Percentiles rank a stretch among this genome's conserved stretches.
phyloP scores from a whole-genome alignment of 2,329 filamentous ascomycete species.

The Didymellaceae sp. region DNA sequence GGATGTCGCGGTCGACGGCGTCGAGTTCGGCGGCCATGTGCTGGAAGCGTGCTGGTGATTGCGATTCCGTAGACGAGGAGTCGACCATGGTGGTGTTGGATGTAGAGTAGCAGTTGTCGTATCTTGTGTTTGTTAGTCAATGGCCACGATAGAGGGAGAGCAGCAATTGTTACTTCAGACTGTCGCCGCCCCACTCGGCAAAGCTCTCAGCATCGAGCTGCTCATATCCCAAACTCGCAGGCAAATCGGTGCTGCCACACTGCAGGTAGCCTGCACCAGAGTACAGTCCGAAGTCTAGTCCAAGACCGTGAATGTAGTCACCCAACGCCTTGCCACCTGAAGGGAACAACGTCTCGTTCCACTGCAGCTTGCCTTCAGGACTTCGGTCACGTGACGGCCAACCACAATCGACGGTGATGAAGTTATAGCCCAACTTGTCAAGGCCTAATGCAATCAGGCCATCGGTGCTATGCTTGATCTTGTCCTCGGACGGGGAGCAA shows the following conservation, averaged over 20 bases:
- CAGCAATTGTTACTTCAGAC: slow-evolving; percentile 55
- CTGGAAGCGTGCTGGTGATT: slow-evolving; percentile 40
- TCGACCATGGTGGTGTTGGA: slow-evolving; percentile 48
- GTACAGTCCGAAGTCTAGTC: slow-evolving; percentile 62
- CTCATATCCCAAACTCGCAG: slow-evolving; percentile 60
- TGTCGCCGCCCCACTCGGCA: slow-evolving; percentile 51
- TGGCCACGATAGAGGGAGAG: no score
- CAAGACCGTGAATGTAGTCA: slow-evolving; percentile 58
- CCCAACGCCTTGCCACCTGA: slow-evolving; percentile 58
- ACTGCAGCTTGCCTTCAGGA: slow-evolving; percentile 56
- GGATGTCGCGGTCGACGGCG: slow-evolving; percentile 40
- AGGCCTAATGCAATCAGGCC: slow-evolving; percentile 62
- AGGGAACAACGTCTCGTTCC: slow-evolving; percentile 59
- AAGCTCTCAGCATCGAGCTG: slow-evolving; percentile 64
- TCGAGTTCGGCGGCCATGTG: slow-evolving; percentile 37
- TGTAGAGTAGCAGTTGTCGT: slow-evolving; percentile 41
- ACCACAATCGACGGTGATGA: slow-evolving; percentile 65
- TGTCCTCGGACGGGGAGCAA: slow-evolving; percentile 57
- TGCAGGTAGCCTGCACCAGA: slow-evolving; percentile 49
- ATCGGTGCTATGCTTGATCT: slow-evolving; percentile 60
- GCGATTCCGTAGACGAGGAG: slow-evolving; percentile 33
- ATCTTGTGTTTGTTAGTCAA: slow-evolving; percentile 39
- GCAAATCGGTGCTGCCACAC: slow-evolving; percentile 54
- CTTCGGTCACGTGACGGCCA: slow-evolving; percentile 57
- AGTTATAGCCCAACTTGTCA: slow-evolving; percentile 60